Base-by-base conservation (phyloP, 2,329 filamentous ascomycete genomes). In the Xylaria multiplex region DNA sequence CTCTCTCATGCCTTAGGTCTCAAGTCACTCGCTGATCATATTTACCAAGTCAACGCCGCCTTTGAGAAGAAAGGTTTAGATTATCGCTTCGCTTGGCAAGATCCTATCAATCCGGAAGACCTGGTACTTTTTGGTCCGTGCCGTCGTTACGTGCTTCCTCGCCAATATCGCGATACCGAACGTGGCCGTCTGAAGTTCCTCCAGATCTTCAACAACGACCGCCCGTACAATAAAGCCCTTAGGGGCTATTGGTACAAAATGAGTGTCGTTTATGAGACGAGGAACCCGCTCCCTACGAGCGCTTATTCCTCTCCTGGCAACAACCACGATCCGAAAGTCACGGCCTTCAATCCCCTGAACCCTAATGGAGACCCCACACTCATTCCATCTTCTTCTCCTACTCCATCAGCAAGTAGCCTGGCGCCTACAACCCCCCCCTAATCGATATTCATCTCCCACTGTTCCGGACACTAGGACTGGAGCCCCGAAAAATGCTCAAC, bases 261-360 rank as follows among this genome's bases (percentile, higher is more conserved):
- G 83, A 83, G 80, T 69, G 82, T 86, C 71, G 83, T 83, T 46
- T 86, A 83, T 72, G 84, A 86, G 70, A 77, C 81, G 27, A 78
- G 84, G 65, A 80, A 77, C 70, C 84, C 85, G 0, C 61, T 63
- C 1, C 62, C 68, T 66, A 79, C 85, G 45, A 79, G 84, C 61
- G 81, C 84, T 59, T 82, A 81, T 60, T 74, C 78, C 22, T 86
- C 86, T 64, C 80, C 83, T 8, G 80, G 79, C 49, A 82, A 83
- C 69, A 67, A 73, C 49, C 73, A 82, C 52, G 76, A 75, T 46
- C 80, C 81, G 67, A 79, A 80, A 58, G 77, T 83, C 40, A 78
- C 78, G 60, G 78, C 80, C 50, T 84, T 83, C 73, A 81, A 69
- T 27, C 59, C 50, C 13, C 49, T 69, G 22, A 67, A 80, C 19